phyloP scores from a whole-genome alignment of 2,329 filamentous ascomycete species.

The Fusarium bulbicola region DNA sequence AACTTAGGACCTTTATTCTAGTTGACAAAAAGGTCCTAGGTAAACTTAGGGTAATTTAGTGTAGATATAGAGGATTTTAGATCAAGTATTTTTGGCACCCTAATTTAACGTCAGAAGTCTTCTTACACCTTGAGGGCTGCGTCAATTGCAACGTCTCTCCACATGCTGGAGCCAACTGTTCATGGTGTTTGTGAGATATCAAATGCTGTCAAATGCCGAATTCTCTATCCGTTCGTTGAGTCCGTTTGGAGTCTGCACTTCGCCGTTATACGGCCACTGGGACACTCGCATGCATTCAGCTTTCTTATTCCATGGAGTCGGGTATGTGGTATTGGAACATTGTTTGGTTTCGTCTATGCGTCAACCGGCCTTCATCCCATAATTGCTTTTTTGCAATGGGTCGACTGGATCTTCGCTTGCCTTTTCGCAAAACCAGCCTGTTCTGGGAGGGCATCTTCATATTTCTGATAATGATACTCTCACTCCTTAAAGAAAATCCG shows the following conservation, averaged over 20 bases:
- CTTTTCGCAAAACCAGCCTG: not conserved
- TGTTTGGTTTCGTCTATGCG: not conserved
- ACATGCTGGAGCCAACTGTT: not conserved
- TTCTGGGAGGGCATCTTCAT: not conserved
- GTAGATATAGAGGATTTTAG: too few relatives aligned
- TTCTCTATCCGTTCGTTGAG: not conserved
- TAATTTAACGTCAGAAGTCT: too few relatives aligned
- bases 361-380: not conserved
- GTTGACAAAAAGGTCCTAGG: too few relatives aligned
- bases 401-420: not conserved
- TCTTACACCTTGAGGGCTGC: not conserved
- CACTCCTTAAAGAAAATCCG: not conserved
- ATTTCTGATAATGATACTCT: not conserved
- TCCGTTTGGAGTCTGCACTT: not conserved
- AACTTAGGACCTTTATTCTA: too few relatives aligned
- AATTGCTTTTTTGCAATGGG: not conserved
- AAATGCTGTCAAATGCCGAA: not conserved
- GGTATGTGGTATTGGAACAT: not conserved
- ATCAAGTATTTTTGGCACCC: too few relatives aligned
- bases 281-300: not conserved
- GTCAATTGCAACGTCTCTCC: conserved; percentile 6
- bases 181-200: not conserved
- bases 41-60: too few relatives aligned
- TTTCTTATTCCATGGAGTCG: not conserved
- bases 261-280: not conserved